Conservation (phyloP, 2,329 filamentous ascomycete genomes). For the Colletotrichum kahawae region DNA sequence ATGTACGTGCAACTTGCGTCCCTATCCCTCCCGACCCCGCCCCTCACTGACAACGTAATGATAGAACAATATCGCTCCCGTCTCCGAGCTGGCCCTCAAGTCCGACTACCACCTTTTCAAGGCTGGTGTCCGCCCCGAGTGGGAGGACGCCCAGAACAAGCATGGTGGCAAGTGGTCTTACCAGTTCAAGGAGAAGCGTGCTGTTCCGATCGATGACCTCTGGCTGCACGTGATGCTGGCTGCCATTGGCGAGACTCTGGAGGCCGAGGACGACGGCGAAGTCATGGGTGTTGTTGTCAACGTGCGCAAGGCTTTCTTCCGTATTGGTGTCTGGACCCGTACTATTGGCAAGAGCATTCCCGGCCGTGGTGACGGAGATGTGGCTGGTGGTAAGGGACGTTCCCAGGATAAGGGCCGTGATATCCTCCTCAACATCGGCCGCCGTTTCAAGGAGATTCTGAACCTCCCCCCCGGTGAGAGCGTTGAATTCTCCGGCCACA, state of each 20-base stretch:
- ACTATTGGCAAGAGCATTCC: constrained; percentile 87
- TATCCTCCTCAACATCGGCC: constrained; percentile 82
- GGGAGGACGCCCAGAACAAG: constrained; percentile 99
- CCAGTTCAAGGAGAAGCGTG: constrained; percentile 95
- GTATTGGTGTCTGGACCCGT: constrained; percentile 96
- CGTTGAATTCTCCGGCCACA: constrained; percentile 97
- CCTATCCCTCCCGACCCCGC: not conserved
- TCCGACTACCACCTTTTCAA: constrained; percentile 99
- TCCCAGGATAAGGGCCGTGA: constrained; percentile 83
- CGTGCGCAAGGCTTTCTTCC: constrained; percentile 97
- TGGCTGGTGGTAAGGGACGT: constrained; percentile 78
- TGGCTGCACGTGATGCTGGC: constrained; percentile 98
- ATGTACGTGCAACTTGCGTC: constrained; percentile 66
- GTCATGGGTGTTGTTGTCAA: constrained; percentile 99
- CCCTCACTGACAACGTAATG: constrained; percentile 17
- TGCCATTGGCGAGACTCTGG: constrained; percentile 96
- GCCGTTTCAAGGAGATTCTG: constrained; percentile 90
- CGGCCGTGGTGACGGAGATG: constrained; percentile 74
- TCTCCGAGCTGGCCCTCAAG: constrained; percentile 94
- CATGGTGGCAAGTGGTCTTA: constrained; percentile 99
- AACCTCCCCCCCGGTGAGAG: constrained; percentile 76
- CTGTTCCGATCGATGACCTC: constrained; percentile 88
- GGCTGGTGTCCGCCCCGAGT: constrained; percentile 93
- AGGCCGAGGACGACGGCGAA: constrained; percentile 92
- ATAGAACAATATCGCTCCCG: constrained; percentile 98